Evolutionary conservation across 805 yeast species (phyloP).

Genomic region (Wickerhamomyces ciferrii): DNA sequence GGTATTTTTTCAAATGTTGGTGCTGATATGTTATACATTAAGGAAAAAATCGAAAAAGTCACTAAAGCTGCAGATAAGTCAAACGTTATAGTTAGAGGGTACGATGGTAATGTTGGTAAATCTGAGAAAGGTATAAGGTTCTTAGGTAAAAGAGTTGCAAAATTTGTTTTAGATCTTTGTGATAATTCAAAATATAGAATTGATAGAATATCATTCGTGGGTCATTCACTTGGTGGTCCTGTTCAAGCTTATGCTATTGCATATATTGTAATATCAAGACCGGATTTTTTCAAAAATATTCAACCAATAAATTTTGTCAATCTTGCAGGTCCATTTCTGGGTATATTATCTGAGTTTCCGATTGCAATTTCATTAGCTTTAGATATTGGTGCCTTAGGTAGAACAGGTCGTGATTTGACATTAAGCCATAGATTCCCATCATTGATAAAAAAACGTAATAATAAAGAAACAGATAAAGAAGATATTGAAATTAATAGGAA

Average conservation of each 20-base stretch:
- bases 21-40: slow-evolving; percentile 69
- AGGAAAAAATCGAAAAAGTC: slow-evolving; percentile 55
- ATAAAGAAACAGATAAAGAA: slow-evolving; percentile 16
- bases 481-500: slow-evolving; percentile 29
- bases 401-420: slow-evolving; percentile 76
- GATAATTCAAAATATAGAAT: slow-evolving; percentile 36
- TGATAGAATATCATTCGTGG: slow-evolving; percentile 60
- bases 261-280: slow-evolving; percentile 60
- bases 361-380: slow-evolving; percentile 63
- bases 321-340: slow-evolving; percentile 70
- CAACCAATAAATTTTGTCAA: slow-evolving; percentile 67
- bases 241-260: slow-evolving; percentile 77
- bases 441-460: slow-evolving; percentile 9
- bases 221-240: slow-evolving; percentile 77
- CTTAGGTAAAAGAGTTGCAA: slow-evolving; percentile 67
- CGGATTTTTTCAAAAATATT: slow-evolving; percentile 58
- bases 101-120: slow-evolving; percentile 63
- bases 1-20: slow-evolving; percentile 76
- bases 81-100: slow-evolving; percentile 62
- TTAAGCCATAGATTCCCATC: slow-evolving; percentile 35
- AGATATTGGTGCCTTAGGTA: slow-evolving; percentile 72
- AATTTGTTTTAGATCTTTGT: slow-evolving; percentile 51
- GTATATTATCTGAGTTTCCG: slow-evolving; percentile 76
- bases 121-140: slow-evolving; percentile 77
- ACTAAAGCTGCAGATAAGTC: slow-evolving; percentile 39